These are phyloP conservation scores for Acanthamoeba sp. DNA, from an alignment of 208 protist genomes.

Conservation along the genomic window DNA sequence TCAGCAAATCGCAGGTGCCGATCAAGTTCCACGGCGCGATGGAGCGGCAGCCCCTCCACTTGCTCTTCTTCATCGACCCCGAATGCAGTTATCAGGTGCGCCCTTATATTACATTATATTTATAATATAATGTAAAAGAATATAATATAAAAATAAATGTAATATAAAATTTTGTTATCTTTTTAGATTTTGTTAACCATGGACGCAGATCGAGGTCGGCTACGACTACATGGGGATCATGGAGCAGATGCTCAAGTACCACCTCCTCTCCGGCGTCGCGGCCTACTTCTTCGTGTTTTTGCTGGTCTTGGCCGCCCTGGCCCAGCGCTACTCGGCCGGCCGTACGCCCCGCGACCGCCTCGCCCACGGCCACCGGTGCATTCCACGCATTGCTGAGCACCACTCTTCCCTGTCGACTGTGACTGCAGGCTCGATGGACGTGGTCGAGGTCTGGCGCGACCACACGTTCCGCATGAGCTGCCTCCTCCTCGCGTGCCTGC, in stretches of 20 bases:
- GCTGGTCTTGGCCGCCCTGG: constrained; percentile 1
- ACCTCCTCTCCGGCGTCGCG: not conserved
- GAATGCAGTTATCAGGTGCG: not conserved
- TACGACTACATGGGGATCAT: constrained; percentile 37
- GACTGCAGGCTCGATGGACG: not conserved
- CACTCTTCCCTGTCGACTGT: too few species aligned
- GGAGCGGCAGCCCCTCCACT: constrained; percentile 6
- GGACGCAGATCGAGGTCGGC: constrained; percentile 14
- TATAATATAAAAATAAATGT: too few species aligned
- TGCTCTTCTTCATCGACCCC: constrained; percentile 28
- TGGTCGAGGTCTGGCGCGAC: not conserved
- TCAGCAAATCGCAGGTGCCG: not conserved
- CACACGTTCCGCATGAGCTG: not conserved
- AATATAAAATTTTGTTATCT: too few species aligned
- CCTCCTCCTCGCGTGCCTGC: constrained; percentile 1
- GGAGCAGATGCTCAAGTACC: constrained; percentile 72
- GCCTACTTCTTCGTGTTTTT: constrained; percentile 54
- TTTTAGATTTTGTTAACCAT: too few species aligned
- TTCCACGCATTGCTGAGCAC: too few species aligned
- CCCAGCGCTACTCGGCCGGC: not conserved
- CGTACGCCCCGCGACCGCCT: too few species aligned
- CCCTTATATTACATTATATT: not conserved
- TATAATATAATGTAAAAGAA: too few species aligned
- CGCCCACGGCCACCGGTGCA: too few species aligned
- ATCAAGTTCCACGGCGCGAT: constrained; percentile 65